Base-by-base conservation (phyloP, 225 moss, liverwort and hornwort genomes). In the Asterella californica region DNA sequence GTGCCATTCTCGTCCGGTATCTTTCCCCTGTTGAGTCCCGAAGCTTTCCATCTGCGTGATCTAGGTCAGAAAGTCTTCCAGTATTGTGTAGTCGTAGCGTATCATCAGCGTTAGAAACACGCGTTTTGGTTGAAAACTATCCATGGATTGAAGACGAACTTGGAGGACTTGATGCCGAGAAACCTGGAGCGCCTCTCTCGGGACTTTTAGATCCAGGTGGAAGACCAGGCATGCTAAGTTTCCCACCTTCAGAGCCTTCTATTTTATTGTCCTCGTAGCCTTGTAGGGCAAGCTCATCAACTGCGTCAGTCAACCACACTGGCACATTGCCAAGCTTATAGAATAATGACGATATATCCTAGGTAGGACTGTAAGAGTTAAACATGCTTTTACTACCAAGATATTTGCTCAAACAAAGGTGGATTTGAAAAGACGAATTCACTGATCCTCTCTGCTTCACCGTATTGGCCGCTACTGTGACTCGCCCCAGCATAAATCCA, bases 401-500 rank as follows among this genome's bases (percentile, higher is more conserved):
- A 86, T 84, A 95, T 80, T 93, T 93, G 64, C 88, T 91, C 42
- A 81, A 66, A 49, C 66, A 85, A 27, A 79, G 85, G 38, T 87
- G 90, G 59, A 85, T 4, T 33, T 82, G 74, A 66, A 83, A 60
- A 25, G 81, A 81, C 33, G 85, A 25, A 53, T 15, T 59, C 3
- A 82, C 49, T 57, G 67, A 63, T 71, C 62, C 63, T 65, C 72
- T 81, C 6, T 70, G 66, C 34, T 85, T 83, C 70, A 81, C 83
- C 2, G 84, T 83, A 57, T 60, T 77, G n/a, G 88, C 76, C 60
- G 83, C 54, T 71, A 90, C 78, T 45, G 83, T 83, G 59, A 89
- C 78, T 72, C 89, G 83, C 79, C 90, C 94, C 57, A 89, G 74
- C 48, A 87, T 54, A 76, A 85, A 91, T 62, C 92, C 92, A 57